Base-by-base conservation (phyloP, 495 filamentous ascomycete genomes). In the Aspergillus avenaceus region DNA sequence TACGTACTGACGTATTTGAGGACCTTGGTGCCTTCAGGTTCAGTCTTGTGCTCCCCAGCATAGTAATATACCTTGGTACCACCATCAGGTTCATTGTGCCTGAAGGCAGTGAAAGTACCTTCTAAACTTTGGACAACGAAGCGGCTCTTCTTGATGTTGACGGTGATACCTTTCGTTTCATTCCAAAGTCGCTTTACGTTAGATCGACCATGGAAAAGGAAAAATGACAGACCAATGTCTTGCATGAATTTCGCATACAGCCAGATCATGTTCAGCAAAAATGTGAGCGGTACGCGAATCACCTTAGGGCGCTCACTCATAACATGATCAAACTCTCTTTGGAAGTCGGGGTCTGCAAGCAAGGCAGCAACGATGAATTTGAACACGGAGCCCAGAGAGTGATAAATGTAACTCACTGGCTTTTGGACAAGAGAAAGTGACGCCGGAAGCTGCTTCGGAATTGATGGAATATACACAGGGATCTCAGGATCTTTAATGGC, bases 291-390 rank as follows among this genome's bases (percentile, higher is more conserved):
- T 21, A 69, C 67, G 12, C 70, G 72, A 11, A 78, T 37, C 25
- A 71, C 16, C 8, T 53, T 32, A 5, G 66, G 67, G 21, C 63
- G 63, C 4, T 40, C 26, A 28, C 58, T 52, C n/a, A 75, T 61
- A 32, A 76, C 68, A 58, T 75, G 76, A 11, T 79, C 63, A 42
- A 82, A 67, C 43, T 84, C 80, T 41, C 80, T 63, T 50, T 84
- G 80, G 55, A 78, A 82, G 49, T 84, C 80, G 7, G 75, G 71
- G 56, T 84, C 80, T 8, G 79, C 80, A 22, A 81, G 63, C 14
- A 77, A 45, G 19, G 80, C 73, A 43, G 81, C 67, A 7, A 78
- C 64, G 19, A 77, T 55, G 57, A 82, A 83, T 49, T 84, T 84
- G 63, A 76, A 58, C 7, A 59, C 53, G 5, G 59, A 56, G 5